These are phyloP conservation scores for Selenicereus undatus DNA, from an alignment of 148 eudicot species.

Conservation along the genomic window DNA sequence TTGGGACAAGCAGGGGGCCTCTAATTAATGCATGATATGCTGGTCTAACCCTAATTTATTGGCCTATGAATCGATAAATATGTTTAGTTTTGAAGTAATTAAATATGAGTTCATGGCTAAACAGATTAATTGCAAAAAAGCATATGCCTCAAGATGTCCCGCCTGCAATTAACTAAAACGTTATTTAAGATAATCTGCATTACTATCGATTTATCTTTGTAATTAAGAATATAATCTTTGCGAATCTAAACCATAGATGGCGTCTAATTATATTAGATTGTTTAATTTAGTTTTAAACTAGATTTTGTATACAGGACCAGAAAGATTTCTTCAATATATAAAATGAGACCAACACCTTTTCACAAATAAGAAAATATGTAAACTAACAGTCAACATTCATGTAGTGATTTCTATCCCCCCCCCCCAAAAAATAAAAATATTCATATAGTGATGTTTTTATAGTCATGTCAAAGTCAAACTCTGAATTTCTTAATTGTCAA, in stretches of 20 bases:
- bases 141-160: not conserved
- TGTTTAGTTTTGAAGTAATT: not conserved
- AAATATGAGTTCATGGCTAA: slow-evolving; percentile 3
- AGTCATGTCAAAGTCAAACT: not conserved
- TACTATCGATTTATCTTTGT: no score
- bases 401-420: no score
- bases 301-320: not conserved
- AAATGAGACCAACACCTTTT: not conserved
- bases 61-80: not conserved
- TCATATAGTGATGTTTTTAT: not conserved
- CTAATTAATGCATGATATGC: not conserved
- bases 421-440: no score
- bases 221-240: not conserved
- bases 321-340: not conserved
- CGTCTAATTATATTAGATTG: not conserved
- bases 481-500: no score
- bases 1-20: not conserved
- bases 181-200: no score
- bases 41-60: not conserved
- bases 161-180: not conserved
- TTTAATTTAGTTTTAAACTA: not conserved
- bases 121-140: not conserved
- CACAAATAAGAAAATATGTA: not conserved
- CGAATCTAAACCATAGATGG: not conserved
- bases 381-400: not conserved